Evolutionary conservation across 495 filamentous ascomycete species (phyloP).

Genomic region (Ramalina peruviana): DNA sequence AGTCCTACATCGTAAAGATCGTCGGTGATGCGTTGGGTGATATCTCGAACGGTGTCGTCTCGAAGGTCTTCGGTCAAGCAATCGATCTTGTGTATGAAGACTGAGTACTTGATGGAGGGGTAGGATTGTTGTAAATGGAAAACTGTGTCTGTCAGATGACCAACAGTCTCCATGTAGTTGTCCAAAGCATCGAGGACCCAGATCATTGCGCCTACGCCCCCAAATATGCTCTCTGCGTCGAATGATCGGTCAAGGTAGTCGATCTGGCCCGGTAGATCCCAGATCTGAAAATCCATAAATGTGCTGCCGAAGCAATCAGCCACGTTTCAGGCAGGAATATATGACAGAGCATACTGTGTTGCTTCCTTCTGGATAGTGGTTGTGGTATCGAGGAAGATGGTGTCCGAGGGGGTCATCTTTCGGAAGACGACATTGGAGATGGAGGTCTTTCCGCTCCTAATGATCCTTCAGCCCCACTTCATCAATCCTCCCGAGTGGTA

Average conservation of each 20-base stretch:
- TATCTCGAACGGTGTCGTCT: constrained; percentile 82
- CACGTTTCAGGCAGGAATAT: too few species aligned
- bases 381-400: constrained; percentile 86
- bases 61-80: constrained; percentile 90
- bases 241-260: constrained; percentile 75
- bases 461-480: neutral
- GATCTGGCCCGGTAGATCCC: constrained; percentile 91
- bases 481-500: constrained; percentile 9
- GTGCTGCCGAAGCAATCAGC: constrained; percentile 39
- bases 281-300: constrained; percentile 97
- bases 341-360: constrained; percentile 58
- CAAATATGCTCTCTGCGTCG: constrained; percentile 85
- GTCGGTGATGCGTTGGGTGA: constrained; percentile 92
- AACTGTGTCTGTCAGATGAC: constrained; percentile 74
- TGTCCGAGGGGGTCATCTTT: constrained; percentile 90
- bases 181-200: constrained; percentile 99
- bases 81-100: constrained; percentile 98
- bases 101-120: constrained; percentile 85
- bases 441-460: constrained; percentile 90
- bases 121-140: constrained; percentile 74
- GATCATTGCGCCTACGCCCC: constrained; percentile 81
- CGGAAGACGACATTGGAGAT: constrained; percentile 97
- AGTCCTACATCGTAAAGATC: constrained; percentile 84
- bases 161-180: constrained; percentile 82
- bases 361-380: constrained; percentile 83